phyloP scores from a whole-genome alignment of 2,329 filamentous ascomycete species.

The Pestalotiopsis sp. region DNA sequence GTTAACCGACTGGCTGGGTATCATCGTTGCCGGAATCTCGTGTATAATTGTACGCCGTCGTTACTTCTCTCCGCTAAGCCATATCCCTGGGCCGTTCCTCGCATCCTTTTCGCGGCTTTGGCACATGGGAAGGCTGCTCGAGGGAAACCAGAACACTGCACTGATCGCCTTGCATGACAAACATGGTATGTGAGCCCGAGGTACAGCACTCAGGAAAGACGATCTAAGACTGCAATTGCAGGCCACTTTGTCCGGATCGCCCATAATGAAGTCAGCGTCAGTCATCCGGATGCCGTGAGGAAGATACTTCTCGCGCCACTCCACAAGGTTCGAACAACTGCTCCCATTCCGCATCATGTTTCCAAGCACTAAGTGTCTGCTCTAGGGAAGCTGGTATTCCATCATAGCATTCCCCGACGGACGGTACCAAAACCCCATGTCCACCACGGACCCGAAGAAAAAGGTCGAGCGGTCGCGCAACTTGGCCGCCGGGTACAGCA shows the following conservation, averaged over 20 bases:
- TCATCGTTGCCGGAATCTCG: background rate
- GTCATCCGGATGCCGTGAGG: slow-evolving; percentile 42
- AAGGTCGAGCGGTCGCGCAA: slow-evolving; percentile 36
- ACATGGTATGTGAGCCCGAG: background rate
- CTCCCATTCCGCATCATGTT: background rate
- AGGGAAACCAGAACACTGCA: background rate
- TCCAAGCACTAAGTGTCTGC: background rate
- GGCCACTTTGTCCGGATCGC: slow-evolving; percentile 44
- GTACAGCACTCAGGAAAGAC: rapidly evolving
- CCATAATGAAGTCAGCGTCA: slow-evolving; percentile 44
- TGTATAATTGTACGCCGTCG: background rate
- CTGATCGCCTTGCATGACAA: slow-evolving; percentile 4
- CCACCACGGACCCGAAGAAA: slow-evolving; percentile 34
- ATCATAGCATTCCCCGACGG: slow-evolving; percentile 41
- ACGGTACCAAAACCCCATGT: slow-evolving; percentile 42
- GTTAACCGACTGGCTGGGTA: background rate
- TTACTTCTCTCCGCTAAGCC: background rate
- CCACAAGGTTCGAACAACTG: slow-evolving; percentile 27
- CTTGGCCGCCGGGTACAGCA: slow-evolving; percentile 30
- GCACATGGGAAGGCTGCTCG: slow-evolving; percentile 3
- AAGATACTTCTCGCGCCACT: slow-evolving; percentile 36
- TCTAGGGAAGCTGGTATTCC: slow-evolving; percentile 29
- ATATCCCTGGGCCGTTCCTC: background rate
- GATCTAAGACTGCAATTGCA: slow-evolving; percentile 7
- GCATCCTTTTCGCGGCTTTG: slow-evolving; percentile 9